A percentile compares a stretch with the other conserved stretches of the same genome.
phyloP scores from a whole-genome alignment of 139 green algal genomes.

The Chlorella sp. region DNA sequence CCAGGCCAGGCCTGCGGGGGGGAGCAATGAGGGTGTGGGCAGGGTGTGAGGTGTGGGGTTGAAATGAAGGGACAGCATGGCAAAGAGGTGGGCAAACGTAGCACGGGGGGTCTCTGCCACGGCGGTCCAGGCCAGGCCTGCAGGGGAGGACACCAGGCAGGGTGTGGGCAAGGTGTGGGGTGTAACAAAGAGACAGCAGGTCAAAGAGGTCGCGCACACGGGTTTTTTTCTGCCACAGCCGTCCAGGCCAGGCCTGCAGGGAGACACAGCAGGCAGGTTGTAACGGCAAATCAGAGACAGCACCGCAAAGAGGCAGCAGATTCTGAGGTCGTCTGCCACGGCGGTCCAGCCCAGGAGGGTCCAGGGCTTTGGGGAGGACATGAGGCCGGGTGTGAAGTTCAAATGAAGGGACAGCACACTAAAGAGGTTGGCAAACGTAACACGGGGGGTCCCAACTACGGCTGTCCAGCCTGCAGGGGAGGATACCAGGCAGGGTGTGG shows the following conservation, averaged over 20 bases:
- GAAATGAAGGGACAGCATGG: slow-evolving; percentile 78
- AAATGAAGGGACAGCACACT: slow-evolving; percentile 77
- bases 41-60: no score
- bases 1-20: slow-evolving; percentile 62
- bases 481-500: neutral
- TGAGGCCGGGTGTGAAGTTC: no score
- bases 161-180: no score
- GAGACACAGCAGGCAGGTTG: neutral
- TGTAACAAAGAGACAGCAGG: slow-evolving; percentile 77
- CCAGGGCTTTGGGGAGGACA: slow-evolving; percentile 56
- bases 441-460: slow-evolving; percentile 59
- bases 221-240: slow-evolving; percentile 63
- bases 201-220: slow-evolving; percentile 71
- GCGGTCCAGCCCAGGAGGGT: slow-evolving; percentile 55
- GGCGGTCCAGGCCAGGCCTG: slow-evolving; percentile 69
- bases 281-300: neutral
- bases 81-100: slow-evolving; percentile 76
- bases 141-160: neutral
- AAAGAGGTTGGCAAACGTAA: slow-evolving; percentile 77
- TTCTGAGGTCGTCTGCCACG: slow-evolving; percentile 53
- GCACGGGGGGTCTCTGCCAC: slow-evolving; percentile 61
- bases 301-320: neutral
- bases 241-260: slow-evolving; percentile 69
- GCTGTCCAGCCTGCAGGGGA: slow-evolving; percentile 62
- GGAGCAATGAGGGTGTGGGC: neutral